Evolutionary conservation across 2,329 filamentous ascomycete genomes (phyloP).

Genomic region (Verticillium isaacii): DNA sequence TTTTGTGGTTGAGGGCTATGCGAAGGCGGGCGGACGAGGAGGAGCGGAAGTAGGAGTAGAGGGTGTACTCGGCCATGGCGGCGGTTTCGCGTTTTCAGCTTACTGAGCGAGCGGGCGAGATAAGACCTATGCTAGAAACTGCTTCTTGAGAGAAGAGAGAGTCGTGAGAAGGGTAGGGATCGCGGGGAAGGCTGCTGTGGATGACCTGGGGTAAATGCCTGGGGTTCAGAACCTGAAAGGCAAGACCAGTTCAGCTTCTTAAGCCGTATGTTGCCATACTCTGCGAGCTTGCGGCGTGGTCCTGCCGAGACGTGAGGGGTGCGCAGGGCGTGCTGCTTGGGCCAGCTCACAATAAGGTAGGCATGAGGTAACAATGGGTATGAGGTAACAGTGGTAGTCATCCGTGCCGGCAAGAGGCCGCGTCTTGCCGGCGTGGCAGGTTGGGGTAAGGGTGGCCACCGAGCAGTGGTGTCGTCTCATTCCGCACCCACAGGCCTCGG

Average conservation of each 20-base stretch:
- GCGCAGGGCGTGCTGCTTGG: background rate
- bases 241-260: background rate
- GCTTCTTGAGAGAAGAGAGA: background rate
- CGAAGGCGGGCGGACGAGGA: conserved; percentile 58
- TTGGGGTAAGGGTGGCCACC: background rate
- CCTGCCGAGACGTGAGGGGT: background rate
- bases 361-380: background rate
- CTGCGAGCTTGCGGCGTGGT: background rate
- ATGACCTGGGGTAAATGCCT: background rate
- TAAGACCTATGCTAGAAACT: background rate
- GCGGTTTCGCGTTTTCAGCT: background rate
- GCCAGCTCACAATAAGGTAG: background rate
- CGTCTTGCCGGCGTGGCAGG: background rate
- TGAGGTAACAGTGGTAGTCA: background rate
- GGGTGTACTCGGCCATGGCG: conserved; percentile 28
- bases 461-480: background rate
- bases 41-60: conserved; percentile 59
- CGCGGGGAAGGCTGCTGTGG: background rate
- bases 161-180: background rate
- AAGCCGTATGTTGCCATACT: background rate
- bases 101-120: no score
- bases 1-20: conserved; percentile 54
- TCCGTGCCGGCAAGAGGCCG: background rate
- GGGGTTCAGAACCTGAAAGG: background rate
- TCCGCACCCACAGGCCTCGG: background rate